Base-by-base conservation (phyloP, 2,329 filamentous ascomycete species). In the Rutstroemia sp. region DNA sequence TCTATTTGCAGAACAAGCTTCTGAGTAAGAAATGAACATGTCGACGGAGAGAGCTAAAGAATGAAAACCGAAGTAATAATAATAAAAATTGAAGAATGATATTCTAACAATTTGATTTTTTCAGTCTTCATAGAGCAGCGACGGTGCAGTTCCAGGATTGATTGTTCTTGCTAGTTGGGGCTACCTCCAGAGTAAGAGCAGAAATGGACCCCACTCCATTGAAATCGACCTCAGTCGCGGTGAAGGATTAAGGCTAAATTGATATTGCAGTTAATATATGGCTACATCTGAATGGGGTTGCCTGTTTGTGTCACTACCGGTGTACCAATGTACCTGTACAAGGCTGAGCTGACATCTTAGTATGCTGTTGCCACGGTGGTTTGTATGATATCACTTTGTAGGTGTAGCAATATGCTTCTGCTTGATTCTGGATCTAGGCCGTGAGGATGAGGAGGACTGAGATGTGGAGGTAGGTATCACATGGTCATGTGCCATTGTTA, bases 401-500 rank as follows among this genome's bases (percentile, higher is more conserved):
- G 75, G 75, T 6, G 74, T 77, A 9, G 70, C 71, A 5, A 62
- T 72, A 48, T 79, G 75, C 60, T 78, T 79, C 60, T 58, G 68
- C 6, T 64, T 78, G 19, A 0, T 79, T 45, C 49, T 56, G 21
- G 51, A 17, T 34, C 30, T 34, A 34, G 30, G 2, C 30, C 30
- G 19, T 46, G 8, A 9, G 27, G n/a, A 23, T 4, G 16, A 25
- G 25, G 5, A 42, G 23, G 48, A 42, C 48, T 47, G 50, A 52
- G 57, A n/a, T 34, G 34, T 25, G 51, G 68, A 23, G 17, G 6
- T 34, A 78, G 77, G 5, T 84, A 78, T 61, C 81, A 84, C 64
- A 79, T 77, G 2, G 73, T 84, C 50, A 75, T 76, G 60, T 79
- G 78, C 56, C 81, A 84, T 61, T 80, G 76, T 51, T 70, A 75